phyloP scores from a whole-genome alignment of 1,284 basidiomycete species.

The Exobasidium cylindrosporum region DNA sequence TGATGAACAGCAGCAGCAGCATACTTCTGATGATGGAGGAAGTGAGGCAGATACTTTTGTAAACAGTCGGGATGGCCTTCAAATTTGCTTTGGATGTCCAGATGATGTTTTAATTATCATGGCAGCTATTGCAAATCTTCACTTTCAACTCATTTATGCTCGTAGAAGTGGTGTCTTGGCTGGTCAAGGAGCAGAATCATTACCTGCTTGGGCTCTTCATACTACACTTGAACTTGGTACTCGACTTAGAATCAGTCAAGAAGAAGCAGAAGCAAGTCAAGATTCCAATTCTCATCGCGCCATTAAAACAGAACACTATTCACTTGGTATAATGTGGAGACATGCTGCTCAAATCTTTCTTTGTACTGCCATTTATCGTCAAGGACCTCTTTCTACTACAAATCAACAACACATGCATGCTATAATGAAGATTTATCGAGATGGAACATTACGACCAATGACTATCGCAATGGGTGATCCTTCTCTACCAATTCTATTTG shows the following conservation, averaged over 20 bases:
- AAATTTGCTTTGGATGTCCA: conserved; percentile 10
- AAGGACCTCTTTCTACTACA: not conserved
- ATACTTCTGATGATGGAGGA: not conserved
- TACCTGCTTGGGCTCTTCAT: conserved; percentile 11
- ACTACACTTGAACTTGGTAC: not conserved
- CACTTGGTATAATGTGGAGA: conserved; percentile 4
- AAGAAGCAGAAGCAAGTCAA: not conserved
- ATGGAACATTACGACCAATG: not conserved
- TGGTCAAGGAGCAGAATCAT: conserved; percentile 2
- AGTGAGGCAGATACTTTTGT: not conserved
- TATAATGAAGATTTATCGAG: not conserved
- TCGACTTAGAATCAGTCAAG: not conserved
- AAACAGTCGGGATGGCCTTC: not conserved
- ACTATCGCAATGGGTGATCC: not conserved
- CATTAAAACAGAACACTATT: not conserved
- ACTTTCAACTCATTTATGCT: conserved; percentile 6
- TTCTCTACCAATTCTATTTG: conserved; percentile 1
- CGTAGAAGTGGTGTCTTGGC: not conserved
- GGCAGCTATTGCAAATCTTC: conserved; percentile 6
- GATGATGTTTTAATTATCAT: conserved; percentile 6
- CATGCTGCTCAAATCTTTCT: conserved; percentile 6
- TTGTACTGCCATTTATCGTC: not conserved
- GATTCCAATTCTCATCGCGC: not conserved
- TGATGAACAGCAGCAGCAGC: not conserved
- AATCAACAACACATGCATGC: not conserved